Evolutionary conservation across 1,139 yeast genomes (phyloP).

Genomic region (Pichia sp.): DNA sequence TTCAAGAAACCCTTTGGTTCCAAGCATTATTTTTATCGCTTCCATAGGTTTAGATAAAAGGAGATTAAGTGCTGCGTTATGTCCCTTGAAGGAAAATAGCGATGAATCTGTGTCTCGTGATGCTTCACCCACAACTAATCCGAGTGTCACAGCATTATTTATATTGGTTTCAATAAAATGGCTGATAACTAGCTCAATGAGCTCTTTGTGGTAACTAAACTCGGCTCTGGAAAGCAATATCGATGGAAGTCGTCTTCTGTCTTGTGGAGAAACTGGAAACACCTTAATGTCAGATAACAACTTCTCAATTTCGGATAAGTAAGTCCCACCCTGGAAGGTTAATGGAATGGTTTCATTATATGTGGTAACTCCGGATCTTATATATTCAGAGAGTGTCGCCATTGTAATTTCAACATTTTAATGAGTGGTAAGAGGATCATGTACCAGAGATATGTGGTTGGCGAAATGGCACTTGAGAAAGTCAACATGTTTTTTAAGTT

Average conservation of each 20-base stretch:
- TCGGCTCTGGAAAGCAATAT: conserved; percentile 6
- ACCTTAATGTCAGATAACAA: too few species aligned
- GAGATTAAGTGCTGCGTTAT: conserved; percentile 14
- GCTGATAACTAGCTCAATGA: conserved; percentile 20
- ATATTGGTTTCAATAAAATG: conserved; percentile 10
- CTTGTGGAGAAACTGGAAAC: too few species aligned
- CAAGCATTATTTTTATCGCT: conserved; percentile 29
- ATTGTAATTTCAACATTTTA: too few species aligned
- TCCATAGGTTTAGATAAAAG: conserved; percentile 36
- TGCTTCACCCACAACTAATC: conserved; percentile 16
- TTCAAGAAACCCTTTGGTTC: conserved; percentile 28
- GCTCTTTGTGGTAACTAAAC: conserved; percentile 16
- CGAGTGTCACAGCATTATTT: conserved; percentile 19
- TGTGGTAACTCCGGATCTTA: too few species aligned
- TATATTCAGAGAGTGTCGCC: too few species aligned
- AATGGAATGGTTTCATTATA: too few species aligned
- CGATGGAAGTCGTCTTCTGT: conserved; percentile 3
- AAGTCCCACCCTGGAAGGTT: too few species aligned
- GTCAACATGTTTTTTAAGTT: too few species aligned
- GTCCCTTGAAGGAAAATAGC: conserved; percentile 19
- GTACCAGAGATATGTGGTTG: too few species aligned
- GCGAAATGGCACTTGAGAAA: too few species aligned
- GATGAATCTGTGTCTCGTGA: conserved; percentile 9
- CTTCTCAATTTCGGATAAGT: too few species aligned
- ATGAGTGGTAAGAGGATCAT: too few species aligned